Conservation (phyloP, 2,329 filamentous ascomycete genomes). For the Tolypocladium ophioglossoides region DNA sequence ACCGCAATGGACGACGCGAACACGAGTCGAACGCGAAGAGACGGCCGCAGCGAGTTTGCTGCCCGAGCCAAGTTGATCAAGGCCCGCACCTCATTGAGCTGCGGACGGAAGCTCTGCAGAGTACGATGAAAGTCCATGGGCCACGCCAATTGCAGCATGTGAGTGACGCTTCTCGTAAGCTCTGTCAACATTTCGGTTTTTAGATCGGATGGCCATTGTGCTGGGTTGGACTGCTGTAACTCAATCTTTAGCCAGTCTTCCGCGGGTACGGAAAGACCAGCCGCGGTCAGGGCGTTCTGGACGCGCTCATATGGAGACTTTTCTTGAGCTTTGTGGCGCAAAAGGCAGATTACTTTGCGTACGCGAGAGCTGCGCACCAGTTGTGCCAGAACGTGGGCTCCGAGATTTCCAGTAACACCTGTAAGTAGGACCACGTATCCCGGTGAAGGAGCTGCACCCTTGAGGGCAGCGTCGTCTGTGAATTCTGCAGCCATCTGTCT, state of each 20-base stretch:
- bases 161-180: background rate
- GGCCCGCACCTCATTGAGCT: too few relatives aligned
- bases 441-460: background rate
- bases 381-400: slow-evolving; percentile 8
- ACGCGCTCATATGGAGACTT: background rate
- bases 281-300: background rate
- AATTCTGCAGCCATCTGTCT: too few relatives aligned
- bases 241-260: slow-evolving; percentile 1
- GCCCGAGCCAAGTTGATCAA: too few relatives aligned
- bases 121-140: slow-evolving; percentile 10
- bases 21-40: slow-evolving; percentile 8
- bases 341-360: slow-evolving; percentile 9
- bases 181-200: too few relatives aligned
- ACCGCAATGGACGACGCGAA: slow-evolving; percentile 18
- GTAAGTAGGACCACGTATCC: slow-evolving; percentile 10
- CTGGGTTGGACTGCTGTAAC: too few relatives aligned
- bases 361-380: slow-evolving; percentile 3
- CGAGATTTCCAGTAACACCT: slow-evolving; percentile 11
- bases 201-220: too few relatives aligned
- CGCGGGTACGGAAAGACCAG: background rate
- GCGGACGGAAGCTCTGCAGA: slow-evolving; percentile 6
- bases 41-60: too few relatives aligned
- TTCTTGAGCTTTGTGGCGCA: slow-evolving; percentile 2
- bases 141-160: slow-evolving; percentile 11
- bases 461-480: too few relatives aligned